A percentile compares a stretch with the other conserved stretches of the same genome.
Conservation (phyloP, 1,139 yeast genomes). For the Sugiyamaella sp. region DNA sequence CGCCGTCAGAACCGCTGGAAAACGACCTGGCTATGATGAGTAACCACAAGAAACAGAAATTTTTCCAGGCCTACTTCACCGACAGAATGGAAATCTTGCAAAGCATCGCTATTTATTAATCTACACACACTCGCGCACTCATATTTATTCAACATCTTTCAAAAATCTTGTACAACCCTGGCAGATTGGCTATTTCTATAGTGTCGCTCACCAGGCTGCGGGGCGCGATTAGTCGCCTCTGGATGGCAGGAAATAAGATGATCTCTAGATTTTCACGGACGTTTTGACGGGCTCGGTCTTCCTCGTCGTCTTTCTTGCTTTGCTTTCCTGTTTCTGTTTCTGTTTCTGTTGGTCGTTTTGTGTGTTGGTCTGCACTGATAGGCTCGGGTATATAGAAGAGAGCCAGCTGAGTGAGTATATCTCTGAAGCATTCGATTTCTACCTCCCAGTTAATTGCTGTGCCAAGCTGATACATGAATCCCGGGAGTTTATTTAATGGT, state of each 20-base stretch:
- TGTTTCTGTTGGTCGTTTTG: conserved; percentile 32
- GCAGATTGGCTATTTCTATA: conserved; percentile 86
- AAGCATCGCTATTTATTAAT: conserved; percentile 24
- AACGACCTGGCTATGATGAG: conserved; percentile 14
- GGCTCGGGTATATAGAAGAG: conserved; percentile 73
- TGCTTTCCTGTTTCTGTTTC: conserved; percentile 12
- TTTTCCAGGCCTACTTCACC: conserved; percentile 35
- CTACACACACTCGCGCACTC: conserved; percentile 1
- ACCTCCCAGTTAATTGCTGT: conserved; percentile 60
- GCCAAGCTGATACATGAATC: conserved; percentile 65
- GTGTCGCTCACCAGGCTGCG: conserved; percentile 54
- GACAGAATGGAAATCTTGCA: conserved; percentile 38
- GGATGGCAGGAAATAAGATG: conserved; percentile 66
- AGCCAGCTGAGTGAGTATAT: conserved; percentile 69
- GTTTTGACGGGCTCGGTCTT: neutral
- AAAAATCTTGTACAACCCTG: conserved; percentile 87
- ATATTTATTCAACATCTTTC: conserved; percentile 68
- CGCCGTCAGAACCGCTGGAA: conserved; percentile 18
- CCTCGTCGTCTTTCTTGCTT: neutral
- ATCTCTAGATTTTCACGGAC: conserved; percentile 51
- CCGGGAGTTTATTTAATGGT: conserved; percentile 62
- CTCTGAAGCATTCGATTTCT: conserved; percentile 69
- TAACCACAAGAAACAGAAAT: conserved; percentile 25
- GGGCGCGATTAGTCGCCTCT: conserved; percentile 68
- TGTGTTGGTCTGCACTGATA: conserved; percentile 37